Evolutionary conservation across 2,329 filamentous ascomycete genomes (phyloP), one percentile per base, ranked within the genome.

Genomic region (Penicillium verrucosum): DNA sequence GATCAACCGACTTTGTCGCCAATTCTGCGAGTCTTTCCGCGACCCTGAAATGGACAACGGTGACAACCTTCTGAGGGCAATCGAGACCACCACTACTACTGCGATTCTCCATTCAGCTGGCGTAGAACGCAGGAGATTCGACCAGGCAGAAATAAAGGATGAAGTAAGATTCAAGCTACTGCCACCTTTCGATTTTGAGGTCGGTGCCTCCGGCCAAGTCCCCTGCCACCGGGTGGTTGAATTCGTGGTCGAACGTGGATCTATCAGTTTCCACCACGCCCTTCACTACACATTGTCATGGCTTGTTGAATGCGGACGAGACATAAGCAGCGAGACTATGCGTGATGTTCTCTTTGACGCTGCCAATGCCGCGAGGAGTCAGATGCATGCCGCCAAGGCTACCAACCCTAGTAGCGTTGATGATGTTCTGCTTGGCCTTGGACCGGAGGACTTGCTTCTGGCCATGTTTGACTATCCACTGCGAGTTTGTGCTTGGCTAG

Each of bases 241-340:
- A 60, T 97, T 96, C 69, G 84, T 89, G 3, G 91, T 99, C 10
- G 91, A 96, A 65, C 88, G 88, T 64, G 89, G 96, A 65, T 85
- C 89, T 1, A 94, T 99, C 77, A 97, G 94, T 77, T 97, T 99
- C 74, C 94, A 99, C 70, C 94, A 99, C 72, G 92, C 92, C 1
- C 81, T 99, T 29, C 94, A 99, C 75, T 99, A 97, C 72, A 95
- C 91, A 0, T 78, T 97, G 1, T 99, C 94, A 0, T 99, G 94
- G 94, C 80, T 99, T 37, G 84, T 99, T 57, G 94, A 99, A 72
- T 90, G 89, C 65, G 94, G 87, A 43, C 91, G 92, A 68, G 82
- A 84, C 47, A 87, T 96, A 78, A 79, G 84, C 32, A 80, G 82
- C 9, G 83, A 87, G 21, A 81, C 88, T 47, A 80, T 97, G 61